Evolutionary conservation across 306 rosid genomes (phyloP).

Genomic region (Benincasa hispida): DNA sequence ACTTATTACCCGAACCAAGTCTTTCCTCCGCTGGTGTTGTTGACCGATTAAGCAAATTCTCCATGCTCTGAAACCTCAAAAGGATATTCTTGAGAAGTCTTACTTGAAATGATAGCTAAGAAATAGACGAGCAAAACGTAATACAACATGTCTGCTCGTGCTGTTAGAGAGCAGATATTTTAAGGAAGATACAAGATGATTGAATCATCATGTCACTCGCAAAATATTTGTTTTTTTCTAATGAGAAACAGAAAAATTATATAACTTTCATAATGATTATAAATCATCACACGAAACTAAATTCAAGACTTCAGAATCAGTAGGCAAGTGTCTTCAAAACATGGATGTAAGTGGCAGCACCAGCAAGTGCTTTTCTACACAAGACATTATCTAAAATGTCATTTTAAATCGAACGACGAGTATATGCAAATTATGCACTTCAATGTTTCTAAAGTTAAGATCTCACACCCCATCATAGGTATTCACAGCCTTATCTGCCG

Average conservation of each 20-base stretch:
- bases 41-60: conserved; percentile 33
- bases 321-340: background rate
- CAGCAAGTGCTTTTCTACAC: background rate
- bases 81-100: background rate
- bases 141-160: background rate
- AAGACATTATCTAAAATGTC: background rate
- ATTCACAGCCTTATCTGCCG: background rate
- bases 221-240: background rate
- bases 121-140: background rate
- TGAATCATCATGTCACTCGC: background rate
- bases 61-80: conserved; percentile 53
- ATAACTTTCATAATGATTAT: background rate
- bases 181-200: background rate
- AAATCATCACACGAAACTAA: background rate
- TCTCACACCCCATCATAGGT: background rate
- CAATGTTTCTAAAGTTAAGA: background rate
- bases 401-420: background rate
- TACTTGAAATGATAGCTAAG: background rate
- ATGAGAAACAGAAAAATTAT: background rate
- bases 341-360: background rate
- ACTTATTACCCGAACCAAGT: conserved; percentile 20
- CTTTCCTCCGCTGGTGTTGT: conserved; percentile 16
- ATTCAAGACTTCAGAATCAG: background rate
- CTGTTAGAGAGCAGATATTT: background rate
- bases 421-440: background rate